These are phyloP conservation scores for Aureobasidium zeae DNA, from an alignment of 2,329 filamentous ascomycete genomes.

Conservation along the genomic window DNA sequence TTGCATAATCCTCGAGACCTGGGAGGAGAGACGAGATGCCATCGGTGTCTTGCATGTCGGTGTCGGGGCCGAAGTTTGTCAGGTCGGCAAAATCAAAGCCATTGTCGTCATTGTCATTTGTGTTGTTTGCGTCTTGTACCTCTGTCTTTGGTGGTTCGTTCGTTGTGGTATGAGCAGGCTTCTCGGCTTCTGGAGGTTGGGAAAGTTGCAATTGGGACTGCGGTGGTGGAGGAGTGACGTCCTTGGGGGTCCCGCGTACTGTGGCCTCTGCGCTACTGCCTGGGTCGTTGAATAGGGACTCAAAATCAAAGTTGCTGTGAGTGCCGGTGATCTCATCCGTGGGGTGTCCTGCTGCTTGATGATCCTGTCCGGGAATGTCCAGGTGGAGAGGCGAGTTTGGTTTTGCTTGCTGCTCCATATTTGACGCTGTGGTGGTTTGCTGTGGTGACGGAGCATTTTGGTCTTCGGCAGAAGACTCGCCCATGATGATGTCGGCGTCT, in stretches of 20 bases:
- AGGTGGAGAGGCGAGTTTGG: constrained; percentile 4
- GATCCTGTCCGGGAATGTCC: constrained; percentile 10
- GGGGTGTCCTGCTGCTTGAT: constrained; percentile 9
- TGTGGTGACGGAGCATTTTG: constrained; percentile 11
- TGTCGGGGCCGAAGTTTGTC: constrained; percentile 22
- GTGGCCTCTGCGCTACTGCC: constrained; percentile 18
- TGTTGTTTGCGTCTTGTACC: no score
- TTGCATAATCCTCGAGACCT: constrained; percentile 35
- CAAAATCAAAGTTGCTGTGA: constrained; percentile 26
- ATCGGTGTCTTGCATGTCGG: constrained; percentile 22
- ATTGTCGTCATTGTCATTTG: neutral
- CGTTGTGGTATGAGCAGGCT: neutral
- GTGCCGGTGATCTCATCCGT: constrained; percentile 17
- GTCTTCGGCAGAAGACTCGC: constrained; percentile 11
- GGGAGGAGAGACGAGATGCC: constrained; percentile 31
- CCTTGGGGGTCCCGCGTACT: constrained; percentile 17
- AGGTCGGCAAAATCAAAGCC: constrained; percentile 17
- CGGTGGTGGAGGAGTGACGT: neutral
- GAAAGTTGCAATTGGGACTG: neutral
- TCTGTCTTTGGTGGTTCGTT: constrained; percentile 2
- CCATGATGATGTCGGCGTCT: constrained; percentile 17
- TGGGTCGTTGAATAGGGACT: constrained; percentile 29
- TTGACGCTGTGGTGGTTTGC: neutral
- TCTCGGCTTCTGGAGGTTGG: neutral
- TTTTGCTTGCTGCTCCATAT: constrained; percentile 2